These are phyloP conservation scores for Diaporthe sp. DNA, from an alignment of 2,329 filamentous ascomycete genomes.

Conservation along the genomic window DNA sequence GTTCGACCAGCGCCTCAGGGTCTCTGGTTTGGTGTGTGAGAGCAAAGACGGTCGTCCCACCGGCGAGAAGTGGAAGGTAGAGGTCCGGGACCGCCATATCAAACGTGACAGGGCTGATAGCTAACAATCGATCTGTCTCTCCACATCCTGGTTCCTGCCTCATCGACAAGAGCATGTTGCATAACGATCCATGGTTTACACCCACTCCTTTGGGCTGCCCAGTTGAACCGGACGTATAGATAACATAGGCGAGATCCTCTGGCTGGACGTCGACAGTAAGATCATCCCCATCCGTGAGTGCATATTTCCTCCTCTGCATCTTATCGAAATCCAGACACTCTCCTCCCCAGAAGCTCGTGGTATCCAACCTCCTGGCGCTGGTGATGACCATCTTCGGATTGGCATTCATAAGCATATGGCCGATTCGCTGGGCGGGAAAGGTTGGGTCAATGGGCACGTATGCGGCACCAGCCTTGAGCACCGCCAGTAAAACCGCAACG, in stretches of 20 bases:
- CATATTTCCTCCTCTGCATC: too few species aligned
- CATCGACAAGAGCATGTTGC: not conserved
- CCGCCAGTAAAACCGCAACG: too few species aligned
- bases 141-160: not conserved
- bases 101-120: not conserved
- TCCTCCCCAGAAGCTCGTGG: too few species aligned
- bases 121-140: not conserved
- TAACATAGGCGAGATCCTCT: not conserved
- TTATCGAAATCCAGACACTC: too few species aligned
- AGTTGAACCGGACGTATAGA: not conserved
- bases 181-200: not conserved
- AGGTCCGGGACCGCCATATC: not conserved
- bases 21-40: not conserved
- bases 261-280: too few species aligned
- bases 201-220: not conserved
- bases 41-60: not conserved
- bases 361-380: too few species aligned
- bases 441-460: too few species aligned
- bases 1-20: not conserved
- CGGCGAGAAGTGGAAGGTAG: not conserved
- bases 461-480: too few species aligned
- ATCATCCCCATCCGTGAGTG: too few species aligned
- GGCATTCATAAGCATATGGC: too few species aligned
- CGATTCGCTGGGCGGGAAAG: too few species aligned
- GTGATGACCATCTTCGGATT: too few species aligned